phyloP scores from a whole-genome alignment of 345 rosid species.

The Ceriops decandra region DNA sequence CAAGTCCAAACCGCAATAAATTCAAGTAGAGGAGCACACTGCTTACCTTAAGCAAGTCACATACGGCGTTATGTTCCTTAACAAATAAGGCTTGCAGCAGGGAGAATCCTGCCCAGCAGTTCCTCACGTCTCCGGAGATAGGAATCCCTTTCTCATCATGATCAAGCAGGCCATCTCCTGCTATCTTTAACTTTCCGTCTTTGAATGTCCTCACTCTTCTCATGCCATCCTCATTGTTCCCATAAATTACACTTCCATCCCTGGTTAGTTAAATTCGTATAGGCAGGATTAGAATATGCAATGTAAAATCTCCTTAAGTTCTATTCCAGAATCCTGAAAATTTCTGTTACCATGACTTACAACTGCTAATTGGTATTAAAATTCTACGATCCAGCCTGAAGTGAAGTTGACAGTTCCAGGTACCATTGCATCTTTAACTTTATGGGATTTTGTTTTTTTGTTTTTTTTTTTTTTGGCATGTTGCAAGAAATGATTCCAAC shows the following conservation, averaged over 20 bases:
- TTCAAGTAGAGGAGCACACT: too few relatives aligned
- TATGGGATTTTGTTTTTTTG: too few relatives aligned
- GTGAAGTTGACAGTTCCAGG: neutral
- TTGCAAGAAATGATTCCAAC: too few relatives aligned
- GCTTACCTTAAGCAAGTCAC: slow-evolving; percentile 63
- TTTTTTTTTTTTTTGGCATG: too few relatives aligned
- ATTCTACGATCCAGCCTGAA: neutral
- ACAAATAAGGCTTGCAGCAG: slow-evolving; percentile 63
- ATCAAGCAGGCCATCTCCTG: slow-evolving; percentile 49
- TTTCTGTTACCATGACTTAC: neutral
- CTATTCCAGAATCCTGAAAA: neutral
- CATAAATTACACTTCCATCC: slow-evolving; percentile 83
- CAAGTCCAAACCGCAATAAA: neutral
- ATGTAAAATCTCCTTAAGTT: neutral
- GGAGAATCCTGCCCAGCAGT: slow-evolving; percentile 80
- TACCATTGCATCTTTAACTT: too few relatives aligned
- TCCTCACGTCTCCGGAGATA: slow-evolving; percentile 71
- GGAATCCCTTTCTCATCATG: slow-evolving; percentile 59
- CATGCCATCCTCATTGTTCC: slow-evolving; percentile 59
- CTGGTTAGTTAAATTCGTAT: slow-evolving; percentile 19
- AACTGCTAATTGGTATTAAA: too few relatives aligned
- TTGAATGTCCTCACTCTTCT: slow-evolving; percentile 63
- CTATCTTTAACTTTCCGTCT: slow-evolving; percentile 63
- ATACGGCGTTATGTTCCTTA: slow-evolving; percentile 62
- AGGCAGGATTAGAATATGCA: neutral